phyloP scores from a whole-genome alignment of 108 stramenopile species.

The Cyclotella cryptica region DNA sequence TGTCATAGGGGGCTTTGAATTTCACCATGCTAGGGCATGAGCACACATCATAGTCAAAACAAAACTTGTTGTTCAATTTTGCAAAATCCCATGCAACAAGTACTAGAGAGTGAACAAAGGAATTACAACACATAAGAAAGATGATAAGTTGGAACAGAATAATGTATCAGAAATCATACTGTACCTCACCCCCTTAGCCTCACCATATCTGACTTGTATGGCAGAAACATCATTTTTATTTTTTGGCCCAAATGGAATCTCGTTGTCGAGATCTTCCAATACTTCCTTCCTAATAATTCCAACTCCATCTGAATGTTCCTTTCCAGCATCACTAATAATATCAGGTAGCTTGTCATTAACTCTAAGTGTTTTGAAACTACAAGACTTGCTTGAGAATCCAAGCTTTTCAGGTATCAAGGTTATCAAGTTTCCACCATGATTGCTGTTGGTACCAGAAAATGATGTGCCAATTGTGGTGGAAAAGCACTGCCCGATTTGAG shows the following conservation, averaged over 20 bases:
- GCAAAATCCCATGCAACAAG: constrained; percentile 28
- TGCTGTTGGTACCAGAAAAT: not conserved
- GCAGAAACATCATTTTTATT: constrained; percentile 20
- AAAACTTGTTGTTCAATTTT: not conserved
- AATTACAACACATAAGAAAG: not conserved
- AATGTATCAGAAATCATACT: not conserved
- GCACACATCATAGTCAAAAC: constrained; percentile 21
- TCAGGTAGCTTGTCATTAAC: constrained; percentile 16
- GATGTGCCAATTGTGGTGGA: constrained; percentile 31
- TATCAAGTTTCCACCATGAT: not conserved
- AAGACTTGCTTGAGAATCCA: not conserved
- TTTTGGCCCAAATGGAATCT: constrained; percentile 35
- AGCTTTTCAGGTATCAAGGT: not conserved
- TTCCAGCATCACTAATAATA: constrained; percentile 4
- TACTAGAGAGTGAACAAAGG: not conserved
- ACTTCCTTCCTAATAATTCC: constrained; percentile 19
- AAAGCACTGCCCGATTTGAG: constrained; percentile 43
- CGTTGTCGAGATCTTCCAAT: constrained; percentile 5
- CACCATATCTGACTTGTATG: constrained; percentile 41
- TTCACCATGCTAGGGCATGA: constrained; percentile 32
- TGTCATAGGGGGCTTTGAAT: constrained; percentile 26
- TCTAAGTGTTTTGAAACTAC: not conserved
- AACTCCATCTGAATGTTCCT: constrained; percentile 37
- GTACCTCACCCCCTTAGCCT: constrained; percentile 26
- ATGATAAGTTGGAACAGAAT: not conserved